Evolutionary conservation across 1,139 yeast species (phyloP), one percentile per base, ranked within the genome.

Genomic region (Blastobotrys proliferans): DNA sequence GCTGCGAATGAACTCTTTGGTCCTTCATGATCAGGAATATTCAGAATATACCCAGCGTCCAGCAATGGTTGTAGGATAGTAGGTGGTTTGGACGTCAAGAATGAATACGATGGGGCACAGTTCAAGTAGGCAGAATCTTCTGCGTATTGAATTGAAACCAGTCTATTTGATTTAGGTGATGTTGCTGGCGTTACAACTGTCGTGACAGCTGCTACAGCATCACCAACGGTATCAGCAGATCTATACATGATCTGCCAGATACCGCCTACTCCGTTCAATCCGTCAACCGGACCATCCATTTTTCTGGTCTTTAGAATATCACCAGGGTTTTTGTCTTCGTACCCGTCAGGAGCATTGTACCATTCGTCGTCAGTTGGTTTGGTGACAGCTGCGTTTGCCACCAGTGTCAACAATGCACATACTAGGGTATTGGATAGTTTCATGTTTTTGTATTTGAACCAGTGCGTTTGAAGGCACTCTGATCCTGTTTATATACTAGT

Each of bases 21-120:
- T 6, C 60, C 60, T 39, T 56, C 57, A 43, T 58, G 58, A 40
- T 61, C 65, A 2, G 65, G 57, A 1, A 44, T 34, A 31, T 45
- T 46, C 17, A 53, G 51, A 22, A 45, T 44, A 40, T 44, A 50
- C 5, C 43, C 36, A 9, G 38, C 30, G 28, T 41, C 29, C 16
- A 45, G 28, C 16, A 43, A 33, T 6, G 24, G 28, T 24, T 40
- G 41, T 20, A 32, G 29, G 18, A 34, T 26, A 8, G 16, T 10
- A 21, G 30, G 38, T n/a, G 19, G 28, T 4, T n/a, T 14, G 11
- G 13, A 30, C 3, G 40, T 35, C 16, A 29, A 3, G 21, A 35
- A 22, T 8, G 24, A n/a, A 35, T 57, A 60, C 13, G 61, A 55
- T 17, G 63, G 62, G 27, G 60, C 56, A 39, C 63, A 60, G 28